These are phyloP conservation scores for Chloranthus sessilifolius DNA, from an alignment of 164 flowering plant species.

Conservation along the genomic window DNA sequence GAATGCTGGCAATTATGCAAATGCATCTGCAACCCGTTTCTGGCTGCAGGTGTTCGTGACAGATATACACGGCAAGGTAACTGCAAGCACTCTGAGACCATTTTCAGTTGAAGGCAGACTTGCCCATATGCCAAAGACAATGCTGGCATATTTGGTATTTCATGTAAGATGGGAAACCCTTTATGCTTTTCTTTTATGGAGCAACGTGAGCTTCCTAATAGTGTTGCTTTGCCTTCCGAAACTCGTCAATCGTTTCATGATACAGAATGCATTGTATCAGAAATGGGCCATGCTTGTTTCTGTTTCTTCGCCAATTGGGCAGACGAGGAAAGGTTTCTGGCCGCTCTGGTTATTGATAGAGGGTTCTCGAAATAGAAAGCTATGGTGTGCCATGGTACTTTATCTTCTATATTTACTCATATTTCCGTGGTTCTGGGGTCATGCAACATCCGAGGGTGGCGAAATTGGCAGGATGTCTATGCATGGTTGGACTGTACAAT, in stretches of 20 bases:
- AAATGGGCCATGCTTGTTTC: conserved; percentile 16
- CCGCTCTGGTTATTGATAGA: conserved; percentile 20
- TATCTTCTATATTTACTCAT: conserved; percentile 15
- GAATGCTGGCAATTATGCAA: conserved; percentile 9
- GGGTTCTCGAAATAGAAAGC: conserved; percentile 13
- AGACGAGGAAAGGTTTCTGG: conserved; percentile 7
- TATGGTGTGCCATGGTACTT: conserved; percentile 17
- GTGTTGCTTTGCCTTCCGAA: conserved; percentile 13
- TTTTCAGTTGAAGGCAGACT: conserved; percentile 15
- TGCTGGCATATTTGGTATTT: conserved; percentile 10
- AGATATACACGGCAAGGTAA: conserved; percentile 9
- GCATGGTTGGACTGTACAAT: conserved; percentile 13
- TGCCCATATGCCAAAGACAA: conserved; percentile 11
- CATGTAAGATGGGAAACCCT: conserved; percentile 19
- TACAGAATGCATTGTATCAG: conserved; percentile 10
- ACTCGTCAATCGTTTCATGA: conserved; percentile 14
- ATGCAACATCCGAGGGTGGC: conserved; percentile 14
- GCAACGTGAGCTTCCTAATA: conserved; percentile 10
- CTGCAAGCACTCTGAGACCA: conserved; percentile 10
- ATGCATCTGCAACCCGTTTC: conserved; percentile 15
- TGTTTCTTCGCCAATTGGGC: conserved; percentile 12
- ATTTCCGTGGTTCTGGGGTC: conserved; percentile 22
- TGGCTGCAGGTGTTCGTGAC: conserved; percentile 14
- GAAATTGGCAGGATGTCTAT: conserved; percentile 8
- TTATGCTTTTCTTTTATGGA: conserved; percentile 10